Evolutionary conservation across 306 rosid species (phyloP), one percentile per base, ranked within the genome.

Genomic region (Begonia masoniana): DNA sequence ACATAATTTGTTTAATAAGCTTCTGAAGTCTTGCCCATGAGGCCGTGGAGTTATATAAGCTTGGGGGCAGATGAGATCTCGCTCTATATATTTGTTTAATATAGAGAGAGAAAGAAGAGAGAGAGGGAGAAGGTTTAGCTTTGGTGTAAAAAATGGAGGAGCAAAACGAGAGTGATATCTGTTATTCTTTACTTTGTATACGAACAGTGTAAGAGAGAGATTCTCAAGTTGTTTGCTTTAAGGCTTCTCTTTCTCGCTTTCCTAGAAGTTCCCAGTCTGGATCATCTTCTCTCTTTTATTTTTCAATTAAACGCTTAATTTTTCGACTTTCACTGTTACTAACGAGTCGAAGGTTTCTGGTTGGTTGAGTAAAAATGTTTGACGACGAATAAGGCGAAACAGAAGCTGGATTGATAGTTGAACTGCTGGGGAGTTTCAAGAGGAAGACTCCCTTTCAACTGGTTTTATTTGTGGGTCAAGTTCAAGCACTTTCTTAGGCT

Each of bases 231-330:
- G 66, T 69, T 62, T 77, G 65, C 82, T 74, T 80, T 81, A 52
- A 56, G 76, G 58, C 12, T 48, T n/a, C 52, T 26, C 93, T 82
- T 89, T 82, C 91, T 60, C 96, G 68, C 77, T 75, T 85, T 79
- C 95, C 99, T 73, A 86, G 69, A 79, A 81, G 84, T 86, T 86
- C 96, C 65, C 55, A 77, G 62, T 76, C 81, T 73, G 59, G 73
- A 43, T 36, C 57, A 15, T 63, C 61, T 52, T 56, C 56, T 50
- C 46, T 1, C 23, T 79, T 59, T 46, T 45, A 45, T 17, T 16
- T 11, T 45, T 52, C 9, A 23, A 35, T 43, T 52, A 47, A 47
- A 14, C 12, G 12, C 26, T 15, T 21, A 51, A 51, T 15, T 45
- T 43, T 2, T 2, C 24, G 24, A 21, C 24, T 21, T 21, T 31